Percentiles rank a stretch among this genome's conserved stretches.
Evolutionary conservation across 2,329 filamentous ascomycete species (phyloP).

Genomic region (Hypoxylon sp.): DNA sequence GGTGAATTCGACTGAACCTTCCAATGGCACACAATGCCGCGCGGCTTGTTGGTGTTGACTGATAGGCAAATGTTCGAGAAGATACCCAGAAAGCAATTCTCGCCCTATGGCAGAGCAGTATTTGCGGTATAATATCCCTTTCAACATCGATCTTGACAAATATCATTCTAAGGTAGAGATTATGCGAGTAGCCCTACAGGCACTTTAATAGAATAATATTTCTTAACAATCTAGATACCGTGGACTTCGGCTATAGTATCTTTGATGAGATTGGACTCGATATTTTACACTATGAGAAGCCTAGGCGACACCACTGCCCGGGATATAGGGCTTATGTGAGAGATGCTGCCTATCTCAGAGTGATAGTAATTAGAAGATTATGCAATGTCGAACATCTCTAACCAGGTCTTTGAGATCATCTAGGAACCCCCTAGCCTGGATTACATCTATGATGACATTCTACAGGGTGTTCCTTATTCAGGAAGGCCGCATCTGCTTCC

Average conservation of each 20-base stretch:
- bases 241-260: background rate
- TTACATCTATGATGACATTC: slow-evolving; percentile 14
- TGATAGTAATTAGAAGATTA: background rate
- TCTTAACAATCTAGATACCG: background rate
- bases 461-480: slow-evolving; percentile 20
- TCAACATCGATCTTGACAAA: background rate
- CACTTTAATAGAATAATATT: background rate
- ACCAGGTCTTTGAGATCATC: slow-evolving; percentile 1
- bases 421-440: slow-evolving; percentile 2
- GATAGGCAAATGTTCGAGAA: background rate
- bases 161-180: background rate
- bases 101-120: background rate
- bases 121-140: background rate
- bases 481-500: slow-evolving; percentile 26
- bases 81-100: background rate
- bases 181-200: background rate
- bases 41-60: background rate
- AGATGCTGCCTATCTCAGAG: background rate
- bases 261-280: background rate
- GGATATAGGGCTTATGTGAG: background rate
- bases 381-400: background rate
- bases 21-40: background rate
- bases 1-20: background rate
- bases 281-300: background rate
- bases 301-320: background rate